Percentiles rank a stretch among this genome's conserved stretches.
Conservation (phyloP, 352 stramenopile species). For the Phytopythium delawarense region DNA sequence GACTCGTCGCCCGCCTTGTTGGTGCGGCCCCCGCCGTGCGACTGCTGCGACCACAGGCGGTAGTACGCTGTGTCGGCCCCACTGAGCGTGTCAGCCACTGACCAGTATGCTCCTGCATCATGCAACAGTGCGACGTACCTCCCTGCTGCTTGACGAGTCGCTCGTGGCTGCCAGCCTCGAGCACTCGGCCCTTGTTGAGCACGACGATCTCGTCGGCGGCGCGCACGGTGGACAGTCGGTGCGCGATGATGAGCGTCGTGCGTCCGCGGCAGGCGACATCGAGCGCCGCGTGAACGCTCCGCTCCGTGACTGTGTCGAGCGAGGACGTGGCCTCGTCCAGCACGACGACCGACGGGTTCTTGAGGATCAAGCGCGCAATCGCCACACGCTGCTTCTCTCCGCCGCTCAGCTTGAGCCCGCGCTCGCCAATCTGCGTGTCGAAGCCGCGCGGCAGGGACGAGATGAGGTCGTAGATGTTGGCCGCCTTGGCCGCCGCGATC, state of each 20-base stretch:
- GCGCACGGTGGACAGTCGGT: conserved; percentile 75
- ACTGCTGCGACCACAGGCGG: conserved; percentile 39
- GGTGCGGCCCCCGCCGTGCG: conserved; percentile 11
- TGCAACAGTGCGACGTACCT: conserved; percentile 16
- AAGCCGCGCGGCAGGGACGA: conserved; percentile 87
- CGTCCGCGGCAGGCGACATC: conserved; percentile 40
- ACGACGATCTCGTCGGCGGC: conserved; percentile 71
- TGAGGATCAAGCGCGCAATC: conserved; percentile 74
- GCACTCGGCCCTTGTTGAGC: conserved; percentile 44
- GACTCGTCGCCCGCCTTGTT: conserved; percentile 7
- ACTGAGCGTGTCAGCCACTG: not conserved
- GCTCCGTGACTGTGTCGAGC: conserved; percentile 72
- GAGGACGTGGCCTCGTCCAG: conserved; percentile 79
- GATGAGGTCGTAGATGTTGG: conserved; percentile 95
- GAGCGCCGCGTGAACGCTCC: conserved; percentile 62
- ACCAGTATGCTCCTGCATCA: not conserved
- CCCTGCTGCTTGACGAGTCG: conserved; percentile 35
- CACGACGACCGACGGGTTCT: conserved; percentile 73
- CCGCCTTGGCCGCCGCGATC: conserved; percentile 83
- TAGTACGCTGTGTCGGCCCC: conserved; percentile 23
- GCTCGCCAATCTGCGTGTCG: conserved; percentile 86
- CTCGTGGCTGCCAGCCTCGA: conserved; percentile 46
- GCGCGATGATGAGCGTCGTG: conserved; percentile 78
- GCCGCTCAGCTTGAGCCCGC: conserved; percentile 72
- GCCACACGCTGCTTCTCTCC: conserved; percentile 83